Percentiles rank a stretch among this genome's conserved stretches.
Conservation (phyloP, 768 basidiomycete species). For the Boletus edulis region DNA sequence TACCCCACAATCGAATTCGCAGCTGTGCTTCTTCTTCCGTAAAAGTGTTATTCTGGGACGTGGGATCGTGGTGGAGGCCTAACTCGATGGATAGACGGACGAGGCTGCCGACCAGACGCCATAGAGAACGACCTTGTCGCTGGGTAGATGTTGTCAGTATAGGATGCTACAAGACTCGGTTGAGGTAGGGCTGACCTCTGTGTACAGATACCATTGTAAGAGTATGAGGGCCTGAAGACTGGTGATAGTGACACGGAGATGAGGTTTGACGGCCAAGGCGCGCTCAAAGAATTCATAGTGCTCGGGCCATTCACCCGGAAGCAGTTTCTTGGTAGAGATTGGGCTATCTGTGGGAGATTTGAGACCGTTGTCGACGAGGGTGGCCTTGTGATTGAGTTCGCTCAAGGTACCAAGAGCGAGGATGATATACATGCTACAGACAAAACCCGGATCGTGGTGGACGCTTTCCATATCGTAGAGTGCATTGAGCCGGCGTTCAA, state of each 20-base stretch:
- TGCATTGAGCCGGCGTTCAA: constrained; percentile 59
- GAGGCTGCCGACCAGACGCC: constrained; percentile 84
- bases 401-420: constrained; percentile 80
- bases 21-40: constrained; percentile 74
- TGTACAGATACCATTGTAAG: constrained; percentile 88
- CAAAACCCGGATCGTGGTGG: constrained; percentile 70
- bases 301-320: constrained; percentile 65
- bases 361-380: constrained; percentile 46
- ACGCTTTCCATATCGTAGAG: constrained; percentile 58
- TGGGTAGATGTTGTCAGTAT: constrained; percentile 28
- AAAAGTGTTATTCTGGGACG: constrained; percentile 56
- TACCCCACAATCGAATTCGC: constrained; percentile 82
- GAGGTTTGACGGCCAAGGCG: constrained; percentile 74
- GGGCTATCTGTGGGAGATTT: constrained; percentile 33
- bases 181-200: constrained; percentile 53
- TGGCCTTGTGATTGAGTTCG: constrained; percentile 73
- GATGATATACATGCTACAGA: constrained; percentile 76
- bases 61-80: constrained; percentile 85
- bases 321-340: constrained; percentile 53
- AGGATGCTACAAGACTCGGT: constrained; percentile 1
- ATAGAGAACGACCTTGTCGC: constrained; percentile 87
- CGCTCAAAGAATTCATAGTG: constrained; percentile 85
- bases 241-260: constrained; percentile 77
- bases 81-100: constrained; percentile 82
- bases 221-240: constrained; percentile 83